Percentiles rank a stretch among this genome's conserved stretches.
These are phyloP conservation scores for Nemania bipapillata DNA, from an alignment of 2,329 filamentous ascomycete genomes.

Conservation along the genomic window DNA sequence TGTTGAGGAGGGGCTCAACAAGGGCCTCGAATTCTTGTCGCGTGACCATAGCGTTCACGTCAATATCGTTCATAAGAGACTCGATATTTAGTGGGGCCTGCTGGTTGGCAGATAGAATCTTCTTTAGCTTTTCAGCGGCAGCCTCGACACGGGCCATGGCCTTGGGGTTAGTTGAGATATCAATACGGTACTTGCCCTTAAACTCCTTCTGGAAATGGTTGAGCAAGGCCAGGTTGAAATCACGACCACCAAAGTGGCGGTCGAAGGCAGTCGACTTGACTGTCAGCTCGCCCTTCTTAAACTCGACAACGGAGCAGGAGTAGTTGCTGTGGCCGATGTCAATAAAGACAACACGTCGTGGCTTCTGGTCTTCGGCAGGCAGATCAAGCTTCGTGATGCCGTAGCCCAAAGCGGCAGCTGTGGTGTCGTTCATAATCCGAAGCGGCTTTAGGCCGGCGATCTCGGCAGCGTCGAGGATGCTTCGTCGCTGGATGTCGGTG, in stretches of 20 bases:
- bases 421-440: conserved; percentile 96
- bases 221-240: conserved; percentile 94
- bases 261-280: conserved; percentile 94
- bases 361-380: conserved; percentile 84
- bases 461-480: conserved; percentile 89
- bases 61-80: conserved; percentile 97
- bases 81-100: conserved; percentile 94
- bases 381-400: conserved; percentile 98
- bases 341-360: conserved; percentile 87
- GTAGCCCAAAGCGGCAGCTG: conserved; percentile 92
- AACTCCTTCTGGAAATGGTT: conserved; percentile 97
- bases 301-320: conserved; percentile 92
- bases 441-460: conserved; percentile 93
- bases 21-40: conserved; percentile 94
- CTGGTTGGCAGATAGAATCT: conserved; percentile 95
- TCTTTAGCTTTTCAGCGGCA: conserved; percentile 97
- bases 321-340: conserved; percentile 98
- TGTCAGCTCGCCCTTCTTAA: conserved; percentile 93
- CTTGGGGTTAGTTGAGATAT: conserved; percentile 90
- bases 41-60: conserved; percentile 88
- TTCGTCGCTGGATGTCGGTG: conserved; percentile 90
- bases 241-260: conserved; percentile 94
- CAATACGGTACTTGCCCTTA: conserved; percentile 97
- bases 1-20: conserved; percentile 82
- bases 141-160: conserved; percentile 86